Conservation (phyloP, 1,284 basidiomycete species). For the Malassezia sp. region DNA sequence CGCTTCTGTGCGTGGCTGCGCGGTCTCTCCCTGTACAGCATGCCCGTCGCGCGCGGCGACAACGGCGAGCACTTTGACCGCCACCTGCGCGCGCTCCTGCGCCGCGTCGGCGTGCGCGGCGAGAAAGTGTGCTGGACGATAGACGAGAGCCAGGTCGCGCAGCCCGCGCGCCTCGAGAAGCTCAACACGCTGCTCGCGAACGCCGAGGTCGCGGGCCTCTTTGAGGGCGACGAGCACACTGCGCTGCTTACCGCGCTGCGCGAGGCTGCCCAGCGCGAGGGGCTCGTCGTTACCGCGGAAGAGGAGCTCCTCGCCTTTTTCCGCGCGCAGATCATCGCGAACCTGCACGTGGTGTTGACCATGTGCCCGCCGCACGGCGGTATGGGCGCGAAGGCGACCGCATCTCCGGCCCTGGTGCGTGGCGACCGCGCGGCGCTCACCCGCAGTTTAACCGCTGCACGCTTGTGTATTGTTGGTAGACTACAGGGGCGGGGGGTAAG, state of each 20-base stretch:
- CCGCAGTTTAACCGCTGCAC: conserved; percentile 38
- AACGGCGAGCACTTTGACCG: conserved; percentile 97
- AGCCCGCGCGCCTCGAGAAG: conserved; percentile 93
- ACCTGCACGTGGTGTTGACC: conserved; percentile 57
- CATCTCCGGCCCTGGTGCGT: conserved; percentile 64
- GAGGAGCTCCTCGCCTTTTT: conserved; percentile 52
- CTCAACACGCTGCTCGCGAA: conserved; percentile 99
- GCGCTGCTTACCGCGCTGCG: conserved; percentile 97
- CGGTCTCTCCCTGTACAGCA: conserved; percentile 92
- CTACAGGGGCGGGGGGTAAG: no score
- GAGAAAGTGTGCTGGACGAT: conserved; percentile 99
- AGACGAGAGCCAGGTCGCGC: conserved; percentile 95
- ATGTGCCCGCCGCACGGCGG: conserved; percentile 98
- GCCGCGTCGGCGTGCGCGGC: conserved; percentile 88
- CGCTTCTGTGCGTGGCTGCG: conserved; percentile 99
- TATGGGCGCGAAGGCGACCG: conserved; percentile 84
- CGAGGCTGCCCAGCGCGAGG: conserved; percentile 93
- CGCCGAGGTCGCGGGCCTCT: conserved; percentile 97
- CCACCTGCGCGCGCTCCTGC: conserved; percentile 81
- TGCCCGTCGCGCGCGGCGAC: conserved; percentile 98
- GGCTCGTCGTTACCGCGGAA: conserved; percentile 91
- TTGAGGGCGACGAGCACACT: conserved; percentile 73
- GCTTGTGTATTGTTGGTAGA: conserved; percentile 34
- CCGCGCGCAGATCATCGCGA: conserved; percentile 29
- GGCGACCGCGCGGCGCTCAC: no score